Base-by-base conservation (phyloP, 1,139 yeast species). In the Debaryomycetaceae sp. region DNA sequence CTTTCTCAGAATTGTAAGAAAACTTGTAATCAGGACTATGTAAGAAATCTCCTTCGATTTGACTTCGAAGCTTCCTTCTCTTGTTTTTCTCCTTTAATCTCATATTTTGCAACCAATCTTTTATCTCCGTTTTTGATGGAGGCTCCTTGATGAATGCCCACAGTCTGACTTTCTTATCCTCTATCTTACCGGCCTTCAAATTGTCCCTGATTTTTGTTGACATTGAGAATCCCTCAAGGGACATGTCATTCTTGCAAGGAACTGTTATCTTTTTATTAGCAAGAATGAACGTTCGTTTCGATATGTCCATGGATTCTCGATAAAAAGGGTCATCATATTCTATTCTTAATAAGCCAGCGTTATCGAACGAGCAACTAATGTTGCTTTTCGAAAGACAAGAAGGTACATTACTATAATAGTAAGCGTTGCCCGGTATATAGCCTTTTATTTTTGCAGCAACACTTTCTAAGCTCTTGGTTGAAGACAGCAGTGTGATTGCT, bases 291-390 rank as follows among this genome's bases (percentile, higher is more conserved):
- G 95, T 83, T 24, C 66, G 68, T 0, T 63, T 43, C 1, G 85
- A 83, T 5, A 79, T 66, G 51, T 86, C 87, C 1, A 59, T 57
- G 0, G 68, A 61, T 31, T 73, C 68, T 23, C 83, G 76, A 54
- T 80, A 90, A 52, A 66, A 81, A 0, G 97, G 96, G 48, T 80
- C 86, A 1, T 55, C 49, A 56, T 85, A 85, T 20, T 81, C 74
- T 8, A 80, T 65, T 49, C 76, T 70, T 1, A 85, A 74, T 5
- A 76, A 53, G 0, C 83, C 11, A 27, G 8, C 31, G 11, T 2
- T 27, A 27, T 27, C 31, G 31, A 27, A 27, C 3, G 11, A 11
- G 4, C 31, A 2, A 27, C 31, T 4, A 8, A 27, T 27, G 11
- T 27, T 27, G 31, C 31, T 4, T 27, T 11, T 27, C 31, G 11